A percentile compares a stretch with the other conserved stretches of the same genome.
These are phyloP conservation scores for Arachnomyces sp. DNA, from an alignment of 2,329 filamentous ascomycete species.

Conservation along the genomic window DNA sequence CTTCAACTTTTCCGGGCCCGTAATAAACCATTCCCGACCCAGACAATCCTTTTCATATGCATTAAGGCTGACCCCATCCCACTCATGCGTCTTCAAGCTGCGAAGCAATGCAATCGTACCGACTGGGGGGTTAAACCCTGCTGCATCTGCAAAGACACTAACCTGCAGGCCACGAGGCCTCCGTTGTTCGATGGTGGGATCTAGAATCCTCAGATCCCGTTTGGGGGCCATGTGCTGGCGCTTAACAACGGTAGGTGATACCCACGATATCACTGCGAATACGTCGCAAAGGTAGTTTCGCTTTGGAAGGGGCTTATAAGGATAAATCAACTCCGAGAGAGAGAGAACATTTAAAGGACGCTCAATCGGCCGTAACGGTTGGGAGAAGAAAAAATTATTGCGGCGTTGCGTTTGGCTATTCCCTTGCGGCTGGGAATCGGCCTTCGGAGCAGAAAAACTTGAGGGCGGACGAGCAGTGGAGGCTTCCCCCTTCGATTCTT, in stretches of 20 bases:
- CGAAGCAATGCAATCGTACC: slow-evolving; percentile 23
- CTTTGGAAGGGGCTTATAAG: slow-evolving; percentile 11
- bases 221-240: slow-evolving; percentile 20
- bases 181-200: slow-evolving; percentile 14
- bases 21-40: slow-evolving; percentile 19
- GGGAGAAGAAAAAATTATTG: too few relatives aligned
- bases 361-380: too few relatives aligned
- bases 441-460: too few relatives aligned
- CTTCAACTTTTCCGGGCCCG: slow-evolving; percentile 11
- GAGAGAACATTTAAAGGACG: slow-evolving; percentile 8
- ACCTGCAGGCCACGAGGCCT: slow-evolving; percentile 6
- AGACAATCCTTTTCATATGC: slow-evolving; percentile 19
- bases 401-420: too few relatives aligned
- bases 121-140: slow-evolving; percentile 17
- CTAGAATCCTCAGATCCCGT: slow-evolving; percentile 23
- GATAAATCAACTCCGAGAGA: slow-evolving; percentile 15
- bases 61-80: slow-evolving; percentile 22
- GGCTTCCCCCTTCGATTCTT: too few relatives aligned
- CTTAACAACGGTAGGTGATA: slow-evolving; percentile 17
- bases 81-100: slow-evolving; percentile 22
- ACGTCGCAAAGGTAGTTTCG: slow-evolving; percentile 20
- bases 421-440: too few relatives aligned
- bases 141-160: slow-evolving; percentile 22
- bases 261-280: slow-evolving; percentile 20
- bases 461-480: too few relatives aligned